Evolutionary conservation across 106 monocot genomes (phyloP).

Genomic region (Acorus calamus): DNA sequence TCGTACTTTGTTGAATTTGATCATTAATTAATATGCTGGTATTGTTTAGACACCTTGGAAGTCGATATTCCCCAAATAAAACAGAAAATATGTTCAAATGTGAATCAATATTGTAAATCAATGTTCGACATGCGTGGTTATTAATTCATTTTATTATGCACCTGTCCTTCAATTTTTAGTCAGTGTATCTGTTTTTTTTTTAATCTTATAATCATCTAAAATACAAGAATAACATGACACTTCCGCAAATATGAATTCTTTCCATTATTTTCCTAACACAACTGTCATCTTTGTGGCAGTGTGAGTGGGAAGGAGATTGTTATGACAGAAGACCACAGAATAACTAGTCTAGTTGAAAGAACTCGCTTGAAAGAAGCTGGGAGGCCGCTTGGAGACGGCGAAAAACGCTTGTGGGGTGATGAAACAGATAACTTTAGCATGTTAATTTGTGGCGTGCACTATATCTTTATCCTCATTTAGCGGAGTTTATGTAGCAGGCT

Average conservation of each 20-base stretch:
- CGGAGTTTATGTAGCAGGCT: conserved; percentile 22
- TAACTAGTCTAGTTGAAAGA: conserved; percentile 46
- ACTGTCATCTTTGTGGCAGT: conserved; percentile 24
- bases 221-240: neutral
- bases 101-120: no score
- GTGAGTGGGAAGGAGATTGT: conserved; percentile 34
- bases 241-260: neutral
- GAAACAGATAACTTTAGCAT: no score
- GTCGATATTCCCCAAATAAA: no score
- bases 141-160: no score
- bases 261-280: neutral
- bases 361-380: conserved; percentile 58
- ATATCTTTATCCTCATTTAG: no score
- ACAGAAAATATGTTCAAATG: no score
- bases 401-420: conserved; percentile 73
- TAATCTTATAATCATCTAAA: neutral
- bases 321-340: conserved; percentile 88
- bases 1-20: no score
- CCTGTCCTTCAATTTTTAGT: neutral
- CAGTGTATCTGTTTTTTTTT: neutral
- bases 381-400: conserved; percentile 66
- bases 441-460: no score
- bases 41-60: no score
- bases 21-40: no score
- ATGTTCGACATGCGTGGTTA: no score